These are phyloP conservation scores for Phycomyces nitens DNA, from an alignment of 192 early-diverging fungal genomes.

Conservation along the genomic window DNA sequence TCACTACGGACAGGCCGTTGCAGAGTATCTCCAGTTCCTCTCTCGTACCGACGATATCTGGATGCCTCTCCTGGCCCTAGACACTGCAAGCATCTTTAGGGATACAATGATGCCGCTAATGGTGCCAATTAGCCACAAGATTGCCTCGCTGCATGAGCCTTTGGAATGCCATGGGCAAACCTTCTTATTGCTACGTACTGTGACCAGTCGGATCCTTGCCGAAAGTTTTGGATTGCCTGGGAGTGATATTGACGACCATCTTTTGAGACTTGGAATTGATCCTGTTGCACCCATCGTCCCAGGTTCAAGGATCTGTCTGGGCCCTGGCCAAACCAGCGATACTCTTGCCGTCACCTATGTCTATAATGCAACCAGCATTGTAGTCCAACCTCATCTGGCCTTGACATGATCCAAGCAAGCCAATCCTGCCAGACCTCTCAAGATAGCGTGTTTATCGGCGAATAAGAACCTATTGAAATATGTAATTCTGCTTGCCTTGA, in stretches of 20 bases:
- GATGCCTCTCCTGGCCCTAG: slow-evolving; percentile 5
- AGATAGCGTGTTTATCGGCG: too few species aligned
- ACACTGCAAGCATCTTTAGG: neutral
- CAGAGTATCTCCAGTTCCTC: slow-evolving; percentile 15
- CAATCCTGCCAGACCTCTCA: too few species aligned
- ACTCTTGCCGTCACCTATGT: slow-evolving; percentile 3
- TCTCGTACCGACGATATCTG: neutral
- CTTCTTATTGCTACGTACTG: slow-evolving; percentile 12
- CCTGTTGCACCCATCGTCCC: slow-evolving; percentile 9
- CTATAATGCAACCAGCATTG: slow-evolving; percentile 3
- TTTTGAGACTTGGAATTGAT: slow-evolving; percentile 10
- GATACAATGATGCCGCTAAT: slow-evolving; percentile 6
- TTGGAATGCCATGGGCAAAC: slow-evolving; percentile 14
- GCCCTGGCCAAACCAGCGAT: neutral
- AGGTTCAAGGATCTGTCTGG: slow-evolving; percentile 14
- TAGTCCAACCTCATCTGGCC: neutral
- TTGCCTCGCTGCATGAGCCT: neutral
- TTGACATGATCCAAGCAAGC: too few species aligned
- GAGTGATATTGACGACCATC: neutral
- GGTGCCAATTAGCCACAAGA: neutral
- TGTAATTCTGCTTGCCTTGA: too few species aligned
- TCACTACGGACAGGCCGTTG: slow-evolving; percentile 16
- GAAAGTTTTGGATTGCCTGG: slow-evolving; percentile 18
- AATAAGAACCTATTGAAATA: too few species aligned
- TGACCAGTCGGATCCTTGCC: slow-evolving; percentile 5